Evolutionary conservation across 2,329 filamentous ascomycete genomes (phyloP), one percentile per base, ranked within the genome.

Genomic region (Curvularia eragrostidis): DNA sequence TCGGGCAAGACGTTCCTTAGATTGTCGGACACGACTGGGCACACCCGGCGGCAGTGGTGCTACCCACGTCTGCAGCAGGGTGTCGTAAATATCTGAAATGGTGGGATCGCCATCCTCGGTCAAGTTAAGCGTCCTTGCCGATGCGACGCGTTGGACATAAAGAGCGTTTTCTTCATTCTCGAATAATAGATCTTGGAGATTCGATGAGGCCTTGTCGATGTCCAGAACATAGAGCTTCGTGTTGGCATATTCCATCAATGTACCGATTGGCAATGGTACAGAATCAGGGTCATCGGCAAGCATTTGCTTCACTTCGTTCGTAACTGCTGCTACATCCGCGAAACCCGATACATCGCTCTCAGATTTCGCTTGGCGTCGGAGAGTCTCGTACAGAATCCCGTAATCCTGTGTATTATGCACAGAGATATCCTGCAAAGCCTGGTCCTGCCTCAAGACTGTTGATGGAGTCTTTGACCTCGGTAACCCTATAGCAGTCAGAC

Each of bases 1-100:
- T 32, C 74, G 68, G n/a, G 70, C 71, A 15, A 75, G 60, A 18
- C 65, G 63, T 61, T 77, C 75, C 41, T 72, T 71, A 5, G 39
- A 59, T 55, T 72, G 67, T 6, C 75, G 70, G 32, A 72, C 54
- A 28, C 62, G 62, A 21, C 60, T 52, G 3, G 75, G 61, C 1
- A 72, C 62, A 5, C 65, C 51, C 7, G 43, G 10, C 5, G 74
- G 70, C 30, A 78, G 51, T 9, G 71, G 61, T 18, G 67, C 70
- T 15, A 78, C 59, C 69, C 70, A 77, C 8, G 62, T 65, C 15
- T 70, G 54, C 5, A 78, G 65, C 7, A 78, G 61, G 1, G 30
- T 61, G 26, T 77, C 74, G 39, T 77, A 78, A 1, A 74, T 26
- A 26, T 61, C 57, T 4, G 65, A 52, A 2, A 75, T 61, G 2